These are phyloP conservation scores for Tetrahymena borealis DNA, from an alignment of 73 alveolate genomes.

Conservation along the genomic window DNA sequence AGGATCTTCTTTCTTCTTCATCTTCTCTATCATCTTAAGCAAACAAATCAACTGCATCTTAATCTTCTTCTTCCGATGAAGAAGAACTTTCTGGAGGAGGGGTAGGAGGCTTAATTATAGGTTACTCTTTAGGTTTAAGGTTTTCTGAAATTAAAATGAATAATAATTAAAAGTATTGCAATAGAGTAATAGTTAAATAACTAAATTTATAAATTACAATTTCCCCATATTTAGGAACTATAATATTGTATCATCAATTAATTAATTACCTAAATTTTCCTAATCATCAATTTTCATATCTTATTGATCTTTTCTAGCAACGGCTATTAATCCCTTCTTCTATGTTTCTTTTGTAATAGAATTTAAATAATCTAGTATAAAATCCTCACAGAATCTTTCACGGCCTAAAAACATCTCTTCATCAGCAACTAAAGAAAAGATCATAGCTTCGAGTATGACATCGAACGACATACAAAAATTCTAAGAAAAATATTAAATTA, in stretches of 20 bases:
- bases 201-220: no score
- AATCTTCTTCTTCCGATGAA: not conserved
- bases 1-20: not conserved
- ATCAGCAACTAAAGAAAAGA: constrained; percentile 23
- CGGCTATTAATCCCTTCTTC: constrained; percentile 22
- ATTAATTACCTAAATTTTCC: not conserved
- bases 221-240: not conserved
- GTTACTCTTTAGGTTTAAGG: not conserved
- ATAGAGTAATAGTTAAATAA: no score
- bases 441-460: constrained; percentile 21
- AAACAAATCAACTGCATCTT: not conserved
- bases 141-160: not conserved
- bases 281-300: not conserved
- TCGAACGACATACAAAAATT: constrained; percentile 17
- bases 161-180: no score
- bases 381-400: constrained; percentile 20
- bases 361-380: constrained; percentile 11
- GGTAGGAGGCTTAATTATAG: not conserved
- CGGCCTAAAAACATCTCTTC: constrained; percentile 38
- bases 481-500: not conserved
- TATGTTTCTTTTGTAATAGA: constrained; percentile 5
- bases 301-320: not conserved
- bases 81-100: not conserved
- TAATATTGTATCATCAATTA: not conserved
- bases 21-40: not conserved